Evolutionary conservation across 805 yeast genomes (phyloP), one percentile per base, ranked within the genome.

Genomic region (Saturnispora hagleri): DNA sequence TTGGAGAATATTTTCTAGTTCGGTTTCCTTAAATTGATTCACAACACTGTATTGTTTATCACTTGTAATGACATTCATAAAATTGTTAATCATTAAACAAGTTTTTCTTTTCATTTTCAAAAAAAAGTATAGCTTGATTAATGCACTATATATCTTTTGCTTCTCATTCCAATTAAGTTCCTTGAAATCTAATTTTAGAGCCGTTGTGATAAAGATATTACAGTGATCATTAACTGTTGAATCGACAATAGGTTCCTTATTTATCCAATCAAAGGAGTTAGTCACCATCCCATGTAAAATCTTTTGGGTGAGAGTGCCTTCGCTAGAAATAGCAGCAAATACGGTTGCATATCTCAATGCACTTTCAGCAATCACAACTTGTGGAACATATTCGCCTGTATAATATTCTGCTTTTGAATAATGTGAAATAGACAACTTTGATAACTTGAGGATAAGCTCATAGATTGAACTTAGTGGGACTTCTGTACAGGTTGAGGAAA

Each of bases 311-410:
- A 82, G 65, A 4, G 75, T 77, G 8, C 79, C 79, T 34, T 79
- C 76, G 2, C 74, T 61, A 55, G 73, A 73, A 4, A 81, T 64
- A 9, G 72, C 63, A 1, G 83, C 73, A 75, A 85, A 75, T 49
- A 86, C 74, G 51, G 80, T 80, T 22, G 82, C 68, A 48, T 74
- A 77, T 53, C 97, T 73, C 33, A 89, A 57, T 2, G 86, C 70
- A 2, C 84, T 73, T 57, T 89, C 96, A 43, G 85, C 80, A 56
- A 81, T 86, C 0, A 89, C 89, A 1, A 84, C 66, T 53, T 83
- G 91, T 0, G 98, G 97, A 0, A 84, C 90, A 57, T 78, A 79
- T 57, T 91, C 96, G 51, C 82, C 88, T 8, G 75, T 73, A 51
- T 77, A 81, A 40, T 71, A 63, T 5, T 79, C 70, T 38, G 91